Base-by-base conservation (phyloP, 352 stramenopile genomes). In the Globisporangium heterothallicum region DNA sequence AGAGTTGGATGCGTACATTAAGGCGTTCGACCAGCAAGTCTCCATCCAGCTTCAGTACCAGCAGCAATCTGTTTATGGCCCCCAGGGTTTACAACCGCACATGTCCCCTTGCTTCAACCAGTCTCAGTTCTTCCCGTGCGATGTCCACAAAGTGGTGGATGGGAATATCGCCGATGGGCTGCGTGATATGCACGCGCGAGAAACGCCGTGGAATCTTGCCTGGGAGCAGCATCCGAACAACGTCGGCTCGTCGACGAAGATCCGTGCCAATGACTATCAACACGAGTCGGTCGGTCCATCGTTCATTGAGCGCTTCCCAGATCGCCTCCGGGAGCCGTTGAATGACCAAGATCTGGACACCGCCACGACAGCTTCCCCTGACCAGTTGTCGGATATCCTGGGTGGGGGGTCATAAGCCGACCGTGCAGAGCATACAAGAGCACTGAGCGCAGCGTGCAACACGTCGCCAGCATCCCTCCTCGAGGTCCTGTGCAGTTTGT, bases 101-200 rank as follows among this genome's bases (percentile, higher is more conserved):
- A 70, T 86, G 61, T 89, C 82, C 21, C 78, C 78, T 12, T 92
- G 82, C 59, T 82, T 75, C 56, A 92, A 92, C 58, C 81, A 90
- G 56, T 84, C 77, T 18, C 75, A 92, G 58, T 85, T 82, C 58
- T 87, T 87, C 50, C 79, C 82, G 21, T 90, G 82, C 30, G 82
- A 92, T 41, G 78, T 88, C 2, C 71, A 87, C 50, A 88, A 89
- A 24, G 59, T 88, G 1, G 22, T 86, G 22, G 78, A 92, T 12
- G 73, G 77, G 19, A 82, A 70, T 40, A 54, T 89, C 44, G 80
- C 62, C 27, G 77, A 86, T 52, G 74, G 57, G 7, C 44, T 75
- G 4, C 70, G 58, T 21, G 64, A 75, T 21, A 53, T 51, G 22
- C 68, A 59, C 4, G 53, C 59, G 6, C 69, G 71, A 12, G 48